A percentile compares a stretch with the other conserved stretches of the same genome.
Conservation (phyloP, 1,284 basidiomycete genomes). For the Ganoderma boninense region DNA sequence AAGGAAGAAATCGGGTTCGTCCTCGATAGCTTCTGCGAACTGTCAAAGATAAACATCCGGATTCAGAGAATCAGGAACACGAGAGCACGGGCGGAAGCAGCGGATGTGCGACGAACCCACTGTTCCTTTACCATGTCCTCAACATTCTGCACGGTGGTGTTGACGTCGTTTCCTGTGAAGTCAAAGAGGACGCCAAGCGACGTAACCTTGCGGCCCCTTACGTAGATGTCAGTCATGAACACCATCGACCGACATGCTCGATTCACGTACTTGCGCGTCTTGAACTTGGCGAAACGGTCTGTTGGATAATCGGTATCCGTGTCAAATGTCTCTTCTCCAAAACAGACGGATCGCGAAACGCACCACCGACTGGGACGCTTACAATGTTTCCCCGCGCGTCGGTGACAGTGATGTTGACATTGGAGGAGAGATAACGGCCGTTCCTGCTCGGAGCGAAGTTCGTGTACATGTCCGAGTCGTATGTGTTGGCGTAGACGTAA, state of each 20-base stretch:
- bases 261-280: conserved; percentile 50
- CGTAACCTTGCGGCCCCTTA: conserved; percentile 77
- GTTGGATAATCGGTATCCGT: conserved; percentile 1
- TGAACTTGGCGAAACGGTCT: conserved; percentile 80
- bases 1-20: conserved; percentile 85
- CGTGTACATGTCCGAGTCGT: conserved; percentile 83
- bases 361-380: conserved; percentile 72
- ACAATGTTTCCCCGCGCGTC: conserved; percentile 57
- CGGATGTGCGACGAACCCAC: conserved; percentile 56
- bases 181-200: conserved; percentile 85
- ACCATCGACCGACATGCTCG: neutral
- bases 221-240: neutral
- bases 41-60: conserved; percentile 35
- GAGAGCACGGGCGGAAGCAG: neutral
- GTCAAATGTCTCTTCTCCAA: neutral
- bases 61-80: neutral
- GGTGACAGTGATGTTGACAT: conserved; percentile 82
- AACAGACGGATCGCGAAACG: conserved; percentile 28
- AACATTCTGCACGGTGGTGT: conserved; percentile 80
- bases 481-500: conserved; percentile 80
- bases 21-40: conserved; percentile 81
- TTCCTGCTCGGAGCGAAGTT: conserved; percentile 78
- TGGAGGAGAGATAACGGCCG: conserved; percentile 84
- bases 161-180: conserved; percentile 70
- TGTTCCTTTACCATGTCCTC: conserved; percentile 78